A percentile compares a stretch with the other conserved stretches of the same genome.
Evolutionary conservation across 352 stramenopile genomes (phyloP).

Genomic region (Phytophthora pinifolia): DNA sequence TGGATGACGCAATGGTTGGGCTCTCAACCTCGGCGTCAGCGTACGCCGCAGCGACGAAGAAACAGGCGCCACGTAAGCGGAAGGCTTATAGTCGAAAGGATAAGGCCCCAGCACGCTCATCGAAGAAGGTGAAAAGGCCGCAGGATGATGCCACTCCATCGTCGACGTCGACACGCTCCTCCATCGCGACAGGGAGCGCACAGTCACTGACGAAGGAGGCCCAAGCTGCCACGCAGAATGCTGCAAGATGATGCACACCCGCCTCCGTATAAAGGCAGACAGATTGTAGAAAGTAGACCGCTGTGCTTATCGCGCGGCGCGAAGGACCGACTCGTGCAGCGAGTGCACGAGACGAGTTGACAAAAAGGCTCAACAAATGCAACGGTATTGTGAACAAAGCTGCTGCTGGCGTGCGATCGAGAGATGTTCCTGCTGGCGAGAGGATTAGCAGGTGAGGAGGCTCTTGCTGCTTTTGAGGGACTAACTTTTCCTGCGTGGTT

Average conservation of each 20-base stretch:
- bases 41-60: constrained; percentile 13
- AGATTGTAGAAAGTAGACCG: constrained; percentile 31
- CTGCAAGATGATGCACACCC: constrained; percentile 20
- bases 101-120: constrained; percentile 31
- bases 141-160: constrained; percentile 8
- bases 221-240: constrained; percentile 2
- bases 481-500: constrained; percentile 1
- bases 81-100: constrained; percentile 70
- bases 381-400: constrained; percentile 33
- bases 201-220: constrained; percentile 1
- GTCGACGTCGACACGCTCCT: constrained; percentile 5
- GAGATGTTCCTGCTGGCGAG: constrained; percentile 1
- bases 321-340: constrained; percentile 7
- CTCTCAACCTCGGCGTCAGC: constrained; percentile 27
- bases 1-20: constrained; percentile 42
- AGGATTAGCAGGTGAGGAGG: neutral
- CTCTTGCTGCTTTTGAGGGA: neutral
- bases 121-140: constrained; percentile 55
- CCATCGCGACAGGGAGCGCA: constrained; percentile 2
- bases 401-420: constrained; percentile 8
- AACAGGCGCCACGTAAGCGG: constrained; percentile 61
- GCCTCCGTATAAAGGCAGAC: constrained; percentile 14
- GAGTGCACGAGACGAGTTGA: constrained; percentile 16
- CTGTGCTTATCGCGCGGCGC: constrained; percentile 5
- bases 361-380: constrained; percentile 31